Conservation (phyloP, 108 stramenopile species). For the Pseudonitzschia multiseries region DNA sequence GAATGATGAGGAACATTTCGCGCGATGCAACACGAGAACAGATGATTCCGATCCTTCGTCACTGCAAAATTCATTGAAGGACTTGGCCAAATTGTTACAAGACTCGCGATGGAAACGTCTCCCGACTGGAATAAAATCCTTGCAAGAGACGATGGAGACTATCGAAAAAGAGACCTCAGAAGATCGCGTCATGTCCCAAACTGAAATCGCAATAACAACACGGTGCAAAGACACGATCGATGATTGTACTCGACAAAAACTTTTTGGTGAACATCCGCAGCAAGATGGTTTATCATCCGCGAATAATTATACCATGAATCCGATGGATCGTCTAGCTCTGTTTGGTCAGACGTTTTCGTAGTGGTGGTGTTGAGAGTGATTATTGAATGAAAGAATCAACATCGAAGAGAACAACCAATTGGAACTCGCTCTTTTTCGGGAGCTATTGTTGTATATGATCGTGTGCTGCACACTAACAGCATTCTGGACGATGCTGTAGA, state of each 20-base stretch:
- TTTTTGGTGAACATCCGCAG: not conserved
- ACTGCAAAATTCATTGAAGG: constrained; percentile 17
- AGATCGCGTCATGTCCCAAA: constrained; percentile 35
- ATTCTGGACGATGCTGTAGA: no score
- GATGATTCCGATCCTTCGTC: not conserved
- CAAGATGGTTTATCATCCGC: not conserved
- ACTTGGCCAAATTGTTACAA: constrained; percentile 15
- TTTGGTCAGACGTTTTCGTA: constrained; percentile 25
- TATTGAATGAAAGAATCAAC: no score
- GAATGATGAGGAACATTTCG: not conserved
- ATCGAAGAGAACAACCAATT: no score
- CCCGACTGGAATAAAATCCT: constrained; percentile 22
- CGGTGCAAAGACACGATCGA: constrained; percentile 22
- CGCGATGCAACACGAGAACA: not conserved
- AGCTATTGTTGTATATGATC: no score
- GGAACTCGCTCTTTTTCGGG: no score
- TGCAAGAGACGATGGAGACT: constrained; percentile 32
- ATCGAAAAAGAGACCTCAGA: constrained; percentile 21
- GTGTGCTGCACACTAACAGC: no score
- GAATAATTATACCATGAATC: not conserved
- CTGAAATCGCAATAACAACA: constrained; percentile 32
- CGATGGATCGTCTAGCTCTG: constrained; percentile 28
- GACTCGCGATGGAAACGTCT: constrained; percentile 27
- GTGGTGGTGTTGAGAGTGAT: no score
- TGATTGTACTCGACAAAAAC: not conserved